These are phyloP conservation scores for Marvania coccoides DNA, from an alignment of 139 green algal genomes.

Conservation along the genomic window DNA sequence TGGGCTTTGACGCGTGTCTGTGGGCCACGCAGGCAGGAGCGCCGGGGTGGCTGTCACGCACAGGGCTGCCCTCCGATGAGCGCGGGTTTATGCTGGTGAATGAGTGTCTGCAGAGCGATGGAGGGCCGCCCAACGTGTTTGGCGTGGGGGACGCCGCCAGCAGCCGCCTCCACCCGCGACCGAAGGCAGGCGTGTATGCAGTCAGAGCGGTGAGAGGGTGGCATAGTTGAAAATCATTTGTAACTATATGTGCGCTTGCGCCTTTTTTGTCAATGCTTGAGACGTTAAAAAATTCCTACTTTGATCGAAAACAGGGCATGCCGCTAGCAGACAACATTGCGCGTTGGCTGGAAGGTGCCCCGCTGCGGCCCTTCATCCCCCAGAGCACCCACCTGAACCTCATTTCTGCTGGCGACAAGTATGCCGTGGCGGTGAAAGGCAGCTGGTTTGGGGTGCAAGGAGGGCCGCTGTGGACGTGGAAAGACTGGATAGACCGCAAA, in stretches of 20 bases:
- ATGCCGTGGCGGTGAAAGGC: conserved; percentile 45
- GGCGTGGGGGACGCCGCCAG: conserved; percentile 81
- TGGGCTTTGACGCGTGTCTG: conserved; percentile 76
- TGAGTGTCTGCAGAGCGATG: conserved; percentile 46
- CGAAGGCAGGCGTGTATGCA: conserved; percentile 96
- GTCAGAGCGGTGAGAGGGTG: conserved; percentile 64
- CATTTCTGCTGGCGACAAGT: conserved; percentile 57
- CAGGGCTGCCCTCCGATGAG: conserved; percentile 16
- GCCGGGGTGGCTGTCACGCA: conserved; percentile 58
- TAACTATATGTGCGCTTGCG: not conserved
- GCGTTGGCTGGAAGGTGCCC: conserved; percentile 43
- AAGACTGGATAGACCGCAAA: conserved; percentile 83
- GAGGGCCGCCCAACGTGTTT: conserved; percentile 71
- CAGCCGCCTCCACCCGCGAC: conserved; percentile 62
- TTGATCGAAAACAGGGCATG: conserved; percentile 41
- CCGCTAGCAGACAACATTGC: conserved; percentile 81
- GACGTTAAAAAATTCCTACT: too few relatives aligned
- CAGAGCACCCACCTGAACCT: conserved; percentile 76
- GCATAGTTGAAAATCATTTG: not conserved
- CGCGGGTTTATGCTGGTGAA: conserved; percentile 80
- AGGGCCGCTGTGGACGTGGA: conserved; percentile 74
- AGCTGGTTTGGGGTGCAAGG: conserved; percentile 34
- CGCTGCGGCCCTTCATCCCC: conserved; percentile 65
- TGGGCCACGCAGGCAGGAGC: conserved; percentile 89
- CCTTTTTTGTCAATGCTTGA: not conserved